phyloP scores from a whole-genome alignment of 345 rosid genomes.

The Populus davidiana region DNA sequence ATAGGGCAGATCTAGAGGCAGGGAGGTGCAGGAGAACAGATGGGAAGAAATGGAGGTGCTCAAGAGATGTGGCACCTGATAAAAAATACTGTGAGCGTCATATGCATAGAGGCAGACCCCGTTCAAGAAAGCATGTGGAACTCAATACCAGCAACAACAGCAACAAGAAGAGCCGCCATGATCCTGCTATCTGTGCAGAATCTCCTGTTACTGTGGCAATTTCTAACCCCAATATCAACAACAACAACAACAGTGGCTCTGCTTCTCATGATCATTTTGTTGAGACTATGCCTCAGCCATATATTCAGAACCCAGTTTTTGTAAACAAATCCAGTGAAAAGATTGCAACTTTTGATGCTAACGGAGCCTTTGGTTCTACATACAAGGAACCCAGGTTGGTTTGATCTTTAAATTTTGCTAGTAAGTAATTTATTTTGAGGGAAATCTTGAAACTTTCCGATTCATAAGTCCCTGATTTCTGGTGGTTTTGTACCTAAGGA shows the following conservation, averaged over 20 bases:
- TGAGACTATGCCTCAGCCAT: constrained; percentile 14
- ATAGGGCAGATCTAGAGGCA: constrained; percentile 59
- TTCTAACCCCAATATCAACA: neutral
- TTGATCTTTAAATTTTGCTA: neutral
- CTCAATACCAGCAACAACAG: constrained; percentile 24
- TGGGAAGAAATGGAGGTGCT: constrained; percentile 91
- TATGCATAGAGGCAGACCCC: constrained; percentile 83
- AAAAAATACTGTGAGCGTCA: constrained; percentile 89
- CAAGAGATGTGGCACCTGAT: constrained; percentile 64
- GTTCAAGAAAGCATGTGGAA: constrained; percentile 99
- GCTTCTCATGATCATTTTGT: constrained; percentile 16
- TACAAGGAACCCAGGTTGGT: constrained; percentile 35
- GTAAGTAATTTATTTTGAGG: neutral
- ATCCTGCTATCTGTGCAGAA: neutral
- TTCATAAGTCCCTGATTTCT: neutral
- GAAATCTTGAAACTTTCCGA: neutral
- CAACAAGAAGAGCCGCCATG: constrained; percentile 33
- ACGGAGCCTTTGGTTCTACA: constrained; percentile 7
- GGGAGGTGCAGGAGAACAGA: constrained; percentile 83
- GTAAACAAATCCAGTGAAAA: constrained; percentile 14
- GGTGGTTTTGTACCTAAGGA: constrained; percentile 18
- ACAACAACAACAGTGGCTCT: neutral
- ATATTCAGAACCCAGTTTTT: constrained; percentile 3
- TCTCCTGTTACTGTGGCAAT: constrained; percentile 1
- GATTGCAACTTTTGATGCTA: constrained; percentile 15